These are phyloP conservation scores for Umbelopsis ramanniana DNA, from an alignment of 192 early-diverging fungal species.

Conservation along the genomic window DNA sequence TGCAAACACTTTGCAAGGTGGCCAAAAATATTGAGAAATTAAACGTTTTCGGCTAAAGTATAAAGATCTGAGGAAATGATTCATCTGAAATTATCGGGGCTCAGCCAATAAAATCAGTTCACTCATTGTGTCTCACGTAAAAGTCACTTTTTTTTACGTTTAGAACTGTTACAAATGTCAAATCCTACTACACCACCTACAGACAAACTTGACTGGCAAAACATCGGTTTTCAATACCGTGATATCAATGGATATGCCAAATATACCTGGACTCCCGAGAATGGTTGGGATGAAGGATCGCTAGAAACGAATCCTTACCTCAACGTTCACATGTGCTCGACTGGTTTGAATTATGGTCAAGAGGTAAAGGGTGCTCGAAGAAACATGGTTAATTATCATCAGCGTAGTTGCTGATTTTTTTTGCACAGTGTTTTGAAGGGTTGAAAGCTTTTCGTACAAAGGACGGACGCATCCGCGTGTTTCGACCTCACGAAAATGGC, in stretches of 20 bases:
- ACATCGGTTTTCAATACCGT: slow-evolving; percentile 69
- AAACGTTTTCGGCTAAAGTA: not conserved
- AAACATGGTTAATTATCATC: not conserved
- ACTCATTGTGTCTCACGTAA: not conserved
- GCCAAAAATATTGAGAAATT: not conserved
- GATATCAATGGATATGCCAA: slow-evolving; percentile 67
- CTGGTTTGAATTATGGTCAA: slow-evolving; percentile 77
- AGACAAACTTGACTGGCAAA: slow-evolving; percentile 62
- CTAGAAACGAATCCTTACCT: slow-evolving; percentile 58
- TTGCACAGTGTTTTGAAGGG: slow-evolving; percentile 73
- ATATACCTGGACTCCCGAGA: slow-evolving; percentile 62
- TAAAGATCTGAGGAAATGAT: not conserved
- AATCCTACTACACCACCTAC: slow-evolving; percentile 39
- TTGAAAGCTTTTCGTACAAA: slow-evolving; percentile 76
- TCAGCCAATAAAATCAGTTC: slow-evolving; percentile 9
- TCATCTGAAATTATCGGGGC: not conserved
- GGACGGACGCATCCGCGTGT: slow-evolving; percentile 71
- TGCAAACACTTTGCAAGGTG: not conserved
- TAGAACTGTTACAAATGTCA: not conserved
- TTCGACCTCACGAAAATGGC: slow-evolving; percentile 74
- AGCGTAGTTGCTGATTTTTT: not conserved
- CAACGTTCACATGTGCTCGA: slow-evolving; percentile 67
- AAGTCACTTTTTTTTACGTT: not conserved
- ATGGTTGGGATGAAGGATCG: slow-evolving; percentile 64
- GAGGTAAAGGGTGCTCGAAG: slow-evolving; percentile 41